Evolutionary conservation across 345 rosid species (phyloP), one percentile per base, ranked within the genome.

Genomic region (Salix udensis): DNA sequence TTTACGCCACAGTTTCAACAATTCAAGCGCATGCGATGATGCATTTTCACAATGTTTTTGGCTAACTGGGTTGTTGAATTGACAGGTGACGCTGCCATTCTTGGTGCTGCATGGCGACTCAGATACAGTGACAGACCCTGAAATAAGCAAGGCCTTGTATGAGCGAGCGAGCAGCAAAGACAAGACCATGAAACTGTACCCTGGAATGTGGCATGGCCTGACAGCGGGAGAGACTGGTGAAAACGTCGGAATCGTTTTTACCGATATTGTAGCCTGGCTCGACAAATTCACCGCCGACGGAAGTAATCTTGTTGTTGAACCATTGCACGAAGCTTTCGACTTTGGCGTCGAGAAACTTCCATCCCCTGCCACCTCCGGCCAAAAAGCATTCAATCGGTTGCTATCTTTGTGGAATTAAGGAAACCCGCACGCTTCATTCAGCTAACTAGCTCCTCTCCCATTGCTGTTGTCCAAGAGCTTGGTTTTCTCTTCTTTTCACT

Each of bases 131-230:
- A 96, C 99, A 3, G 99, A 93, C 70, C 99, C 99, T 21, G 99
- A 93, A 88, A 86, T 91, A 77, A 95, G 99, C 88, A 96, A 93
- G 84, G 94, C 91, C 0, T 77, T 96, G 84, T 91, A 89, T 18
- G 88, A 78, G 81, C 86, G 77, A 83, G 92, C 97, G 4, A 78
- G 94, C 70, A 85, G 97, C 82, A 65, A 39, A 39, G 99, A 96
- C 87, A 93, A 93, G 88, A 96, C 93, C 70, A 86, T 96, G 0
- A 91, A 87, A 60, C 79, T 96, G 50, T 96, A 93, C 77, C 90
- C 92, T 0, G 97, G 96, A 53, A 96, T 96, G 99, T 96, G 99
- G 99, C 99, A 96, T 50, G 93, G 76, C 15, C 78, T 96, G 70
- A 93, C 98, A 3, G 79, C 90, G 0, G 99, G 99, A 8, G 99